phyloP scores from a whole-genome alignment of 441 rosid species.

The Populus hybrid region DNA sequence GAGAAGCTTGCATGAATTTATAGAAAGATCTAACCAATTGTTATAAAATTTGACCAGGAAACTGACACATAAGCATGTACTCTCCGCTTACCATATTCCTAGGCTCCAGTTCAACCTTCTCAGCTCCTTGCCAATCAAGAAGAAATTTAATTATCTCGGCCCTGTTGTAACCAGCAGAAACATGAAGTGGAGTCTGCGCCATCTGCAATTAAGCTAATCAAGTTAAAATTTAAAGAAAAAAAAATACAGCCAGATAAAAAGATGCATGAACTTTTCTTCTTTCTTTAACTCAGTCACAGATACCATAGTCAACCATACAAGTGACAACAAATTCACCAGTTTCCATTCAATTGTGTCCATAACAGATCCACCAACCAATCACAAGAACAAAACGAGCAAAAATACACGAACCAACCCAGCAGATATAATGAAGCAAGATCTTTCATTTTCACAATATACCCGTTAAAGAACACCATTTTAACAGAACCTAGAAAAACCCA shows the following conservation, averaged over 20 bases:
- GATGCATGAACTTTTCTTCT: conserved; percentile 75
- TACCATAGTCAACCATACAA: background rate
- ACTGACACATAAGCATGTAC: background rate
- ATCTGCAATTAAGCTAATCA: conserved; percentile 60
- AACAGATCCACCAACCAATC: conserved; percentile 10
- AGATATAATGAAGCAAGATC: background rate
- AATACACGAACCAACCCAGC: background rate
- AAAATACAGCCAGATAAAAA: conserved; percentile 5
- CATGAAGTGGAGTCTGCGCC: conserved; percentile 14
- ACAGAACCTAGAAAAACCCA: background rate
- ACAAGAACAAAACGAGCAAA: background rate
- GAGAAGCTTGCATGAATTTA: conserved; percentile 2
- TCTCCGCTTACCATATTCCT: conserved; percentile 38
- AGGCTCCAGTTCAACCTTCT: background rate
- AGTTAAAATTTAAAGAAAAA: conserved; percentile 71
- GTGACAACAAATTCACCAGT: background rate
- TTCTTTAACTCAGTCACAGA: conserved; percentile 49
- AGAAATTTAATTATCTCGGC: background rate
- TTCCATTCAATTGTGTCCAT: background rate
- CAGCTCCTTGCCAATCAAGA: conserved; percentile 29
- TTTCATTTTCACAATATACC: background rate
- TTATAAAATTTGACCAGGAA: background rate
- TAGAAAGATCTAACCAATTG: background rate
- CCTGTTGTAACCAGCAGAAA: conserved; percentile 49
- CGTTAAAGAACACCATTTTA: background rate